These are phyloP conservation scores for Lagerstroemia speciosa DNA, from an alignment of 345 rosid genomes.

Conservation along the genomic window DNA sequence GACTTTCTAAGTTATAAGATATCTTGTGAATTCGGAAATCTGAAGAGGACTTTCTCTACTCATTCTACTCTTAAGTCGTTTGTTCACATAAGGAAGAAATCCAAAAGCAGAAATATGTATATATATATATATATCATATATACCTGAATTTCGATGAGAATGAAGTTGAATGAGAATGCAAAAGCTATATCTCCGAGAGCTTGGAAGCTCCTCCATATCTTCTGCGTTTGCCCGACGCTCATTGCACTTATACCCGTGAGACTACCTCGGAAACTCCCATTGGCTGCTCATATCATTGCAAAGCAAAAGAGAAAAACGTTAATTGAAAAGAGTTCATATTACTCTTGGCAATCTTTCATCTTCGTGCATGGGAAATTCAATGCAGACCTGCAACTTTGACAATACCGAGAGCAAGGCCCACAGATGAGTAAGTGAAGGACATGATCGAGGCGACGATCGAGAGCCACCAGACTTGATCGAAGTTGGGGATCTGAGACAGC, in stretches of 20 bases:
- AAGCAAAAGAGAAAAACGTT: neutral
- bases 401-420: slow-evolving; percentile 31
- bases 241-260: slow-evolving; percentile 26
- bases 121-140: slow-evolving; percentile 14
- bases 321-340: neutral
- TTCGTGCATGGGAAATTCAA: neutral
- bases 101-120: too few species aligned
- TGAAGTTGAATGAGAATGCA: slow-evolving; percentile 30
- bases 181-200: slow-evolving; percentile 36
- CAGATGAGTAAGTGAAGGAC: slow-evolving; percentile 32
- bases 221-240: slow-evolving; percentile 20
- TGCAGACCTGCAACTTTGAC: slow-evolving; percentile 18
- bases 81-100: too few species aligned
- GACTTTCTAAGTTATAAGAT: too few species aligned
- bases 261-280: slow-evolving; percentile 20
- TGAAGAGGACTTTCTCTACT: too few species aligned
- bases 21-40: too few species aligned
- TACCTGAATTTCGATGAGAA: slow-evolving; percentile 39
- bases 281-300: slow-evolving; percentile 1
- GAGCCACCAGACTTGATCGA: slow-evolving; percentile 34
- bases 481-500: slow-evolving; percentile 32
- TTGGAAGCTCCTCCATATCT: slow-evolving; percentile 34
- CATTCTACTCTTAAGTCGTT: too few species aligned
- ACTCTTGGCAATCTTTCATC: too few species aligned
- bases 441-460: slow-evolving; percentile 32